These are phyloP conservation scores for Solanum boliviense DNA, from an alignment of 257 asterid genomes.

Conservation along the genomic window DNA sequence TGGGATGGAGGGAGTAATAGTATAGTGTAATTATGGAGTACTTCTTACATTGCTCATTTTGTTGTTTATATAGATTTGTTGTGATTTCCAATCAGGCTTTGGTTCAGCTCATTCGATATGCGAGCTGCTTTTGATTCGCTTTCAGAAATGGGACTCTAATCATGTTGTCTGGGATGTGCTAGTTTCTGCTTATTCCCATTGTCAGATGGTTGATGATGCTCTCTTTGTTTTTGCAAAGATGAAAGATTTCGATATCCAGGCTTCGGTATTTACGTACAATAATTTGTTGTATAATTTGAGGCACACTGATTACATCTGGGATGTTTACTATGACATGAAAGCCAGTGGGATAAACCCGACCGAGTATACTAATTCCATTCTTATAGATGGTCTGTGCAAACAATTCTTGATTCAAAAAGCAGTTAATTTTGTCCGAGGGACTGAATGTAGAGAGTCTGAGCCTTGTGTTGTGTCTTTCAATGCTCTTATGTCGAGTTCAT, in stretches of 20 bases:
- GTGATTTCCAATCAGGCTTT: slow-evolving; percentile 55
- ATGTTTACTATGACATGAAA: slow-evolving; percentile 37
- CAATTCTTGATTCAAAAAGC: slow-evolving; percentile 61
- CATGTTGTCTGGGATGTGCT: slow-evolving; percentile 62
- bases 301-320: slow-evolving; percentile 43
- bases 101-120: slow-evolving; percentile 64
- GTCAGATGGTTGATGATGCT: slow-evolving; percentile 57
- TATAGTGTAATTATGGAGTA: not conserved
- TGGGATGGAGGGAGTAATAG: not conserved
- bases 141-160: slow-evolving; percentile 33
- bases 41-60: slow-evolving; percentile 16
- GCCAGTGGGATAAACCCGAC: slow-evolving; percentile 32
- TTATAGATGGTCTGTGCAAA: slow-evolving; percentile 57
- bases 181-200: slow-evolving; percentile 48
- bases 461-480: slow-evolving; percentile 48
- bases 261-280: slow-evolving; percentile 53
- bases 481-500: slow-evolving; percentile 57
- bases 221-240: slow-evolving; percentile 50
- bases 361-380: slow-evolving; percentile 44
- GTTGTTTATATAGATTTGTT: slow-evolving; percentile 35
- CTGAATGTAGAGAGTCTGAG: slow-evolving; percentile 25
- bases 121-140: slow-evolving; percentile 46
- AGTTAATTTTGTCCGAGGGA: slow-evolving; percentile 31
- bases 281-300: slow-evolving; percentile 54
- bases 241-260: slow-evolving; percentile 44